These are phyloP conservation scores for Metschnikowia lochheadii DNA, from an alignment of 805 yeast genomes.

Conservation along the genomic window DNA sequence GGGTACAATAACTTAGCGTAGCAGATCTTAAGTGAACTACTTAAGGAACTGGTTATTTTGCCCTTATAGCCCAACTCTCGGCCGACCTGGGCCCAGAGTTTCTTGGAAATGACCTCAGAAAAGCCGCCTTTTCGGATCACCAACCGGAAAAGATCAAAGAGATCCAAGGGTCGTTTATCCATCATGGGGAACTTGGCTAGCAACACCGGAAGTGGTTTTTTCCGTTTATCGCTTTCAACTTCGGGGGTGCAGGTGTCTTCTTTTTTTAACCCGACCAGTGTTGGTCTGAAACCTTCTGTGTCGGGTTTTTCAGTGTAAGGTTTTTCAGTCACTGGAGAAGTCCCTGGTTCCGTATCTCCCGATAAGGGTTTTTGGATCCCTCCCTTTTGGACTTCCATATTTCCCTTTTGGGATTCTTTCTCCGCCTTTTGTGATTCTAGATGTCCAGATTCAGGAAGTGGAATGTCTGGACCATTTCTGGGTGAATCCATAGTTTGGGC, in stretches of 20 bases:
- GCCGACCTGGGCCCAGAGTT: conserved; percentile 81
- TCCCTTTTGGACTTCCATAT: too few relatives aligned
- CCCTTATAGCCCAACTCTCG: conserved; percentile 76
- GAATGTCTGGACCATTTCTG: too few relatives aligned
- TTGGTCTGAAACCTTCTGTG: background rate
- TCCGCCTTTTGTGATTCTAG: too few relatives aligned
- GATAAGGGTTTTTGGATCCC: too few relatives aligned
- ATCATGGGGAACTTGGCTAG: conserved; percentile 54
- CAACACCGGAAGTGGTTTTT: conserved; percentile 20
- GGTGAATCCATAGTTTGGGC: too few relatives aligned
- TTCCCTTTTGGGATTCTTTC: too few relatives aligned
- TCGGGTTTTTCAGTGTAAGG: background rate
- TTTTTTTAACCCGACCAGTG: background rate
- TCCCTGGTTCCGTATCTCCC: too few relatives aligned
- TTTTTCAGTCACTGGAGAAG: too few relatives aligned
- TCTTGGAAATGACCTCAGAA: conserved; percentile 55
- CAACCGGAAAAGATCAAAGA: conserved; percentile 52
- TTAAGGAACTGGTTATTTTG: conserved; percentile 64
- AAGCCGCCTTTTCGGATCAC: conserved; percentile 68
- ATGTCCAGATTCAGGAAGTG: too few relatives aligned
- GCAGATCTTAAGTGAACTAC: conserved; percentile 60
- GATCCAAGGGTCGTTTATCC: conserved; percentile 62
- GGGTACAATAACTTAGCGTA: conserved; percentile 44
- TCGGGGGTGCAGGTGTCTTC: background rate
- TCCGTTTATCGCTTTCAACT: background rate